Evolutionary conservation across 2,329 filamentous ascomycete species (phyloP), one percentile per base, ranked within the genome.

Genomic region (Fusarium transvaalense): DNA sequence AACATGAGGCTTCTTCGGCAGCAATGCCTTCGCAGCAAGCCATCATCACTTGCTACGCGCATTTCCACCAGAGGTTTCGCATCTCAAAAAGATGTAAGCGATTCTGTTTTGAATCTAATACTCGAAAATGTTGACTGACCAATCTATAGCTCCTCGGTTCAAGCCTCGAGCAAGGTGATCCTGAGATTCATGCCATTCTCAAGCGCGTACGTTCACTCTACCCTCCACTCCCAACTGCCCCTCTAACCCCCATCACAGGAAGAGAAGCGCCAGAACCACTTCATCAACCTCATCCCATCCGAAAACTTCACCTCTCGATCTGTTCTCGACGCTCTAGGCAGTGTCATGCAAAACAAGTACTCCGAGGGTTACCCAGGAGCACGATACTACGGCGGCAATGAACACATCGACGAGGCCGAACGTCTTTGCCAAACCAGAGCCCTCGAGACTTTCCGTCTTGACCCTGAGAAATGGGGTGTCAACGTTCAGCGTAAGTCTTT

Each of bases 291-390:
- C 63, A 97, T 97, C 69, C 93, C 93, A 25, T 97, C 93, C 14
- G 93, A 97, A 82, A 97, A 97, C 83, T 96, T 97, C 78, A 97
- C 93, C 29, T 96, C 93, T 7, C 91, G 94, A 79, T 92, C 93
- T 25, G 93, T 97, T 21, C 88, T 97, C 57, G 93, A 97, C 83
- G 92, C 93, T 31, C 84, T 97, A 64, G 93, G 93, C 71, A 96
- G 92, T 83, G 91, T 93, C 54, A 97, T 97, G 93, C 93, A 96
- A 80, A 97, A 97, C 82, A 97, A 98, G 81, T 98, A 98, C 84
- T 97, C 94, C 1, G 95, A 98, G 80, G 95, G 95, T 48, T 98
- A 98, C 76, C 95, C 94, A 25, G 94, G 94, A 64, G 94, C 94
- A 62, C 86, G 94, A 77, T 97, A 97, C 83, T 97, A 97, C 78